These are phyloP conservation scores for Aplosporella prunicola DNA, from an alignment of 2,329 filamentous ascomycete genomes.

Conservation along the genomic window DNA sequence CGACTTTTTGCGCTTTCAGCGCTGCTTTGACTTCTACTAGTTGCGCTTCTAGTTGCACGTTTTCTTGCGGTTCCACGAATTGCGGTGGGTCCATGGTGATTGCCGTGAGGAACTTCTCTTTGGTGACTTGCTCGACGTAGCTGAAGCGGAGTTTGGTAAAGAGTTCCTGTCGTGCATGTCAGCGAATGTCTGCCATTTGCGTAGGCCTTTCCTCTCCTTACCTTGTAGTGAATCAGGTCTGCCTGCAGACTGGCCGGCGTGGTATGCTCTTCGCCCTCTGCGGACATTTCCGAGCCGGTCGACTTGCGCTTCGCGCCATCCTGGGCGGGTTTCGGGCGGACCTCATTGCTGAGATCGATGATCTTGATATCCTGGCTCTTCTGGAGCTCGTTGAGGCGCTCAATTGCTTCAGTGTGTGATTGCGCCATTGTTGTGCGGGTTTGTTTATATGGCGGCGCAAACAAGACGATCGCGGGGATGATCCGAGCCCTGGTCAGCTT, in stretches of 20 bases:
- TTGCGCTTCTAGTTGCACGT: conserved; percentile 46
- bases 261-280: conserved; percentile 52
- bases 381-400: conserved; percentile 44
- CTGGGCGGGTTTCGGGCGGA: conserved; percentile 46
- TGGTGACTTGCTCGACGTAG: conserved; percentile 96
- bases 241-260: conserved; percentile 70
- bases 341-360: conserved; percentile 66
- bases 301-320: conserved; percentile 32
- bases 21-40: conserved; percentile 60
- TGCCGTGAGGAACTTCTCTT: conserved; percentile 91
- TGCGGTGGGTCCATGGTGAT: conserved; percentile 86
- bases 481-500: too few species aligned
- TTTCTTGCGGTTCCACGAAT: conserved; percentile 74
- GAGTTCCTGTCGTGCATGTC: conserved; percentile 57
- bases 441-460: neutral
- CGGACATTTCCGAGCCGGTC: conserved; percentile 64
- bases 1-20: conserved; percentile 69
- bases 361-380: conserved; percentile 57
- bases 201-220: too few species aligned
- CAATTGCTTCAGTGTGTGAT: conserved; percentile 2
- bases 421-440: conserved; percentile 1
- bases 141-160: conserved; percentile 95
- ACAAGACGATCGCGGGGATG: neutral
- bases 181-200: too few species aligned
- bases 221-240: conserved; percentile 80